Percentiles rank a stretch among this genome's conserved stretches.
Evolutionary conservation across 208 protist genomes (phyloP).

Genomic region (Angomonas deanei): DNA sequence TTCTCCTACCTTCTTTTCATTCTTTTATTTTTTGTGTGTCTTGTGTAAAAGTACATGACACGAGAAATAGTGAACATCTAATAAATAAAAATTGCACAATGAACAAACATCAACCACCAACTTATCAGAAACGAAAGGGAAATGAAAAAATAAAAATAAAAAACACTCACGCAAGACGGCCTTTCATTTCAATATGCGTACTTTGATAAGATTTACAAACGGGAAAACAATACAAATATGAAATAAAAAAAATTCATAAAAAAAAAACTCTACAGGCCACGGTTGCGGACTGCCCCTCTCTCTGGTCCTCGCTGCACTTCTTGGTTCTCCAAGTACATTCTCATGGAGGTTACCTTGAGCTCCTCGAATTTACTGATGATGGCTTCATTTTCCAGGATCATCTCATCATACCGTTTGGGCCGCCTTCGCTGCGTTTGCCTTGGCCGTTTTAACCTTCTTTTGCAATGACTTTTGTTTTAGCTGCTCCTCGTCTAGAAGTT

Average conservation of each 20-base stretch:
- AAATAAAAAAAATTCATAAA: conserved; percentile 12
- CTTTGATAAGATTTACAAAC: too few relatives aligned
- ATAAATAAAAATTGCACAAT: too few relatives aligned
- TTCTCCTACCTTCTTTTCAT: too few relatives aligned
- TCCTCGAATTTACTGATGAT: conserved; percentile 81
- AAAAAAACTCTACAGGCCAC: conserved; percentile 10
- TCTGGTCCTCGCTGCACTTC: conserved; percentile 32
- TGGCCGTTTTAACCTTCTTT: conserved; percentile 86
- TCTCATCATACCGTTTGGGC: conserved; percentile 90
- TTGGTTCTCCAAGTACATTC: conserved; percentile 84
- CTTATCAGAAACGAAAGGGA: background rate
- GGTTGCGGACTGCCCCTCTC: background rate
- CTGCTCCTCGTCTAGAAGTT: conserved; percentile 75
- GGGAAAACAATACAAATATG: background rate
- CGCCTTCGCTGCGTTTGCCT: conserved; percentile 67
- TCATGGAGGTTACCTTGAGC: conserved; percentile 89
- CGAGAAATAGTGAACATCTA: too few relatives aligned
- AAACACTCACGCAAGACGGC: background rate
- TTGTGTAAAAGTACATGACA: too few relatives aligned
- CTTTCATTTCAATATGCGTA: too few relatives aligned
- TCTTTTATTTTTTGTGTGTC: too few relatives aligned
- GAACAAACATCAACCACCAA: too few relatives aligned
- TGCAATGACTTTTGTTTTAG: conserved; percentile 68
- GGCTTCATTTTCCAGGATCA: conserved; percentile 89
- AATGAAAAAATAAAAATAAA: conserved; percentile 8